Conservation (phyloP, 1,284 basidiomycete species). For the Tilletia horrida region DNA sequence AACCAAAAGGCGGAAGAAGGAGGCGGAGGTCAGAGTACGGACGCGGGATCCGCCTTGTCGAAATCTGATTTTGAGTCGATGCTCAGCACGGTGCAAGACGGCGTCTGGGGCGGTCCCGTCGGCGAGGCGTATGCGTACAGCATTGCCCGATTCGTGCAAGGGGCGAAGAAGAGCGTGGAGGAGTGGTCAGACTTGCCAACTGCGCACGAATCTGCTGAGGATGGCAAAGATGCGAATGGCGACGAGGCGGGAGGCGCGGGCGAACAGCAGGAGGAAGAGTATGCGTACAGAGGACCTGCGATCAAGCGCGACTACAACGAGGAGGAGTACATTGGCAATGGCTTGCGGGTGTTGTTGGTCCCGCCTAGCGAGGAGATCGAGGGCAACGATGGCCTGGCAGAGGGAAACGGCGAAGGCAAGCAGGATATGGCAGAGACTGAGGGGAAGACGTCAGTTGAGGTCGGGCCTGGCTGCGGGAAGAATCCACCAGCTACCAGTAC, state of each 20-base stretch:
- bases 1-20: neutral
- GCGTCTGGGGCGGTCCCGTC: slow-evolving; percentile 33
- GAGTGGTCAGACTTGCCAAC: slow-evolving; percentile 7
- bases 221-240: neutral
- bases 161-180: slow-evolving; percentile 22
- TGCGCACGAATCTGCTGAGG: neutral
- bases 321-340: slow-evolving; percentile 9
- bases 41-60: neutral
- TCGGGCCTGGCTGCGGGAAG: no score
- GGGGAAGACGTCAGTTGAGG: no score
- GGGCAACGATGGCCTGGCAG: neutral
- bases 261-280: neutral
- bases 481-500: no score
- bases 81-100: slow-evolving; percentile 1
- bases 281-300: neutral
- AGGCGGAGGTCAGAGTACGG: no score
- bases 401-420: no score
- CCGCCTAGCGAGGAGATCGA: neutral
- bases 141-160: slow-evolving; percentile 39
- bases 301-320: slow-evolving; percentile 9
- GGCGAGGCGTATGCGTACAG: slow-evolving; percentile 39
- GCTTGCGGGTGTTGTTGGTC: neutral
- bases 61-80: neutral
- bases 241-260: neutral
- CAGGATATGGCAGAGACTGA: no score